Base-by-base conservation (phyloP, 1,284 basidiomycete species). In the Pterulicium gracile region DNA sequence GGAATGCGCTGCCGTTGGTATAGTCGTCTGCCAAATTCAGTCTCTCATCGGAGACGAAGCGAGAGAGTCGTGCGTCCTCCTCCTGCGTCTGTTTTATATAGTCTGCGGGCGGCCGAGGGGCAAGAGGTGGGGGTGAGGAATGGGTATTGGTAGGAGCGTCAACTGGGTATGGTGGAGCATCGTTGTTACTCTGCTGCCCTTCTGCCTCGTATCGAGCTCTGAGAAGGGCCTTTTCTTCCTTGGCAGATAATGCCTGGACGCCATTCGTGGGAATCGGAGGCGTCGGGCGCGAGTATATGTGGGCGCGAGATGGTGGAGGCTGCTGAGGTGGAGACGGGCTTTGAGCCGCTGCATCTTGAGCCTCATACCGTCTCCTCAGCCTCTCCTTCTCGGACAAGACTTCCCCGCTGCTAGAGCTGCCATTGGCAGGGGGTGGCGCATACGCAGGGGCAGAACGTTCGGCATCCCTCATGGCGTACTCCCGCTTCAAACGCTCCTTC, bases 61-160 rank as follows among this genome's bases (percentile, higher is more conserved):
- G 52, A 19, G 54, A 57, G 12, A 73, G 65, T 5, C 79, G 72
- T 18, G 69, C 65, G 54, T 88, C 81, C 52, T 80, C 82, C 51
- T 79, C 77, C 51, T 75, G 75, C 21, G 85, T 88, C 61, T 88
- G 80, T 51, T 80, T 73, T 50, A 88, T 86, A 56, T 88, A 88
- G 44, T 83, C 76, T 4, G 61, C 74, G 3, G 85, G 84, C 0
- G 85, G 85, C 47, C 79, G 75, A 1, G 85, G 85, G 64, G 72
- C 65, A 46, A 88, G 65, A 12, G 83, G 81, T 0, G 83, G 83
- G 0, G 79, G 80, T 0, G 68, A 50, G 27, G 52, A 49, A 4
- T 53, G 58, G 17, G 56, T 56, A 43, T 49, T 50, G 23, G 53
- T 56, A 49, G 57, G 58, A 3, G 51, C 53, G n/a, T 53, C 46